Conservation (phyloP, 306 rosid genomes). For the Malus asiatica region DNA sequence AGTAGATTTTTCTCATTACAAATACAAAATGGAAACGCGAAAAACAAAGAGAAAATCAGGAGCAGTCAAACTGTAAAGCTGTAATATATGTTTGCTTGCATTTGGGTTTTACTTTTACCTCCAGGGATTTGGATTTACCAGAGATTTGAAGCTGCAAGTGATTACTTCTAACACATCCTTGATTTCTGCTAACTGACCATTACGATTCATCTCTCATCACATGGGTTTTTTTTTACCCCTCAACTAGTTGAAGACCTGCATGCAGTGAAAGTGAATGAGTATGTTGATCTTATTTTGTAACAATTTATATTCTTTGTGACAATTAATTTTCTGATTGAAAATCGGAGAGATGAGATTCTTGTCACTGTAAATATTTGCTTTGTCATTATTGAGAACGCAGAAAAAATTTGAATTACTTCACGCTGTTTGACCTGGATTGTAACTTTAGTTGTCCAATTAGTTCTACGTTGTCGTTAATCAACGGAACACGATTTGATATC, state of each 20-base stretch:
- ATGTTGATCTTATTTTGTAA: neutral
- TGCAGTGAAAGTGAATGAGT: neutral
- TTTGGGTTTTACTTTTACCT: neutral
- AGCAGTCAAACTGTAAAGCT: neutral
- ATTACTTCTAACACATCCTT: neutral
- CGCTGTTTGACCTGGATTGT: too few relatives aligned
- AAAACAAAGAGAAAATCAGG: neutral
- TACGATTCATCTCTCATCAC: neutral
- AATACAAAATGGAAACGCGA: slow-evolving; percentile 2
- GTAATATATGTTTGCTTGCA: neutral
- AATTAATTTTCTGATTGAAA: neutral
- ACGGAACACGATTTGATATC: too few relatives aligned
- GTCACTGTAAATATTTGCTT: too few relatives aligned
- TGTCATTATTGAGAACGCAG: too few relatives aligned
- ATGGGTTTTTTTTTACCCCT: neutral
- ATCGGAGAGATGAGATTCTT: neutral
- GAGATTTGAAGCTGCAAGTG: neutral
- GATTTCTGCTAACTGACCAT: neutral
- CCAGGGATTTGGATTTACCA: neutral
- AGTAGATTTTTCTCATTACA: slow-evolving; percentile 5
- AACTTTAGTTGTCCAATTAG: too few relatives aligned
- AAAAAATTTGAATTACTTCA: too few relatives aligned
- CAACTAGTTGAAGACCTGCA: neutral
- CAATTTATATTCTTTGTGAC: neutral
- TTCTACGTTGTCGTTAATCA: too few relatives aligned